These are phyloP conservation scores for Breynia disticha DNA, from an alignment of 441 rosid genomes.

Conservation along the genomic window DNA sequence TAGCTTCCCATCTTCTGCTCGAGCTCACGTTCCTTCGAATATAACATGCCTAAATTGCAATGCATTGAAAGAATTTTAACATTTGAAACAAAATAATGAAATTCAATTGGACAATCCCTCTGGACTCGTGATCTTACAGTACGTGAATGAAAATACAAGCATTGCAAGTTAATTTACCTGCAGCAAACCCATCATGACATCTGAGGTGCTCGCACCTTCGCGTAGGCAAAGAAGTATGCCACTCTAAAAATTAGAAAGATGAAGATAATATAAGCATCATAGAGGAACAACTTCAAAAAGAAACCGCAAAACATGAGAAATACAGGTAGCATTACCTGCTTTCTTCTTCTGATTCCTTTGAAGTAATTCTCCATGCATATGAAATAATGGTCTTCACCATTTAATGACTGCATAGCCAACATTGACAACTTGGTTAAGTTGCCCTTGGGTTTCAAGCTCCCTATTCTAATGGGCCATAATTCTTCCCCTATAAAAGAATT, in stretches of 20 bases:
- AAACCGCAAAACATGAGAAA: neutral
- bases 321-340: constrained; percentile 16
- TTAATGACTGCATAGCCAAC: constrained; percentile 39
- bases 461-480: constrained; percentile 54
- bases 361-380: constrained; percentile 35
- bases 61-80: no score
- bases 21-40: constrained; percentile 31
- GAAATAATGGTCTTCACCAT: constrained; percentile 36
- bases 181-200: constrained; percentile 40
- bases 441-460: constrained; percentile 33
- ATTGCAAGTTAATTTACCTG: constrained; percentile 31
- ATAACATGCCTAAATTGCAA: constrained; percentile 39
- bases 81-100: neutral
- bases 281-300: neutral
- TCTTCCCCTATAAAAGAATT: constrained; percentile 32
- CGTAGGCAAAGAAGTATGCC: constrained; percentile 46
- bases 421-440: constrained; percentile 33
- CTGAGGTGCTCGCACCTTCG: constrained; percentile 46
- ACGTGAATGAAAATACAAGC: neutral
- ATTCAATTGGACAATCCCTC: neutral
- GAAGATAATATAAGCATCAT: neutral
- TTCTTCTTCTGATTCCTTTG: constrained; percentile 20
- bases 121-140: neutral
- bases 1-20: constrained; percentile 25
- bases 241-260: constrained; percentile 22